Percentiles rank a stretch among this genome's conserved stretches.
Conservation (phyloP, 2,329 filamentous ascomycete genomes). For the Aspergillus neoniger region DNA sequence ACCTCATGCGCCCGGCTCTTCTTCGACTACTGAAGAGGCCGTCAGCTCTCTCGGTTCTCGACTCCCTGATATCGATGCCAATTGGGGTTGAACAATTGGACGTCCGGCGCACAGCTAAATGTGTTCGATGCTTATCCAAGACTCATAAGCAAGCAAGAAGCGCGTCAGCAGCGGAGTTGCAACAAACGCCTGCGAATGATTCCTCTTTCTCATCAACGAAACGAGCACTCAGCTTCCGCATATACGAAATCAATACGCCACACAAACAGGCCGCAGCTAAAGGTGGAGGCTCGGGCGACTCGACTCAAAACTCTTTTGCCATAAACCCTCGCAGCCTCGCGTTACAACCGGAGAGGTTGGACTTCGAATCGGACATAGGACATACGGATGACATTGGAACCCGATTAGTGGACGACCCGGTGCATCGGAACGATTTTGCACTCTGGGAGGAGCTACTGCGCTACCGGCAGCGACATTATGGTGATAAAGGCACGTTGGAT, state of each 20-base stretch:
- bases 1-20: slow-evolving; percentile 47
- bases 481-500: slow-evolving; percentile 42
- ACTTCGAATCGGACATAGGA: slow-evolving; percentile 47
- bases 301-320: neutral
- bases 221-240: slow-evolving; percentile 15
- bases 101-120: slow-evolving; percentile 22
- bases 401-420: slow-evolving; percentile 41
- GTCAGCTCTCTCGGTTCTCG: slow-evolving; percentile 42
- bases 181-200: slow-evolving; percentile 7
- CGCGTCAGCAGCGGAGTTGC: slow-evolving; percentile 9
- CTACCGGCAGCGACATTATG: slow-evolving; percentile 47
- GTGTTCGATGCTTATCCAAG: slow-evolving; percentile 32
- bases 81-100: slow-evolving; percentile 38
- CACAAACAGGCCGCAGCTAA: slow-evolving; percentile 6
- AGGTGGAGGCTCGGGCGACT: neutral
- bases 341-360: slow-evolving; percentile 38
- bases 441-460: slow-evolving; percentile 50
- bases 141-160: slow-evolving; percentile 14
- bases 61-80: slow-evolving; percentile 33
- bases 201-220: slow-evolving; percentile 6
- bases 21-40: slow-evolving; percentile 46
- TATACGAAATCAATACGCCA: slow-evolving; percentile 32
- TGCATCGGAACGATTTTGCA: slow-evolving; percentile 37
- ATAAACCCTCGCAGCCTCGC: slow-evolving; percentile 20
- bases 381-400: slow-evolving; percentile 36